Evolutionary conservation across 176 grass and related monocot species (phyloP).

Genomic region (Phyllostachys edulis): DNA sequence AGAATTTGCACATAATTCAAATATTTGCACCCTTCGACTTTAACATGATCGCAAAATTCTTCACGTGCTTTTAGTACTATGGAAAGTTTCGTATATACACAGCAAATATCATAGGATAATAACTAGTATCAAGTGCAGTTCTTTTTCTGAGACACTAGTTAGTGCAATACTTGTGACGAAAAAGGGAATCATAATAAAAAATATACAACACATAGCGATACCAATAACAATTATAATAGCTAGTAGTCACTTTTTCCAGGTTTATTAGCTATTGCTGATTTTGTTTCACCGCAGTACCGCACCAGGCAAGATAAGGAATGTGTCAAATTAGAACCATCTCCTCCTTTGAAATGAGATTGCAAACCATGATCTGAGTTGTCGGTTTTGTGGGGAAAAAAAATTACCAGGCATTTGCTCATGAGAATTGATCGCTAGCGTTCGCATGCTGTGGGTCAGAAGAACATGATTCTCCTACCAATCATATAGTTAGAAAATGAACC

Average conservation of each 20-base stretch:
- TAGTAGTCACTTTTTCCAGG: not conserved
- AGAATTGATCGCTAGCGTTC: not conserved
- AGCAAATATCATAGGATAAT: not conserved
- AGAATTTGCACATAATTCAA: not conserved
- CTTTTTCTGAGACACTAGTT: too few species aligned
- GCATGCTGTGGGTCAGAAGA: not conserved
- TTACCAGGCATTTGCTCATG: not conserved
- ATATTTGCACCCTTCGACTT: not conserved
- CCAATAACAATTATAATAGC: not conserved
- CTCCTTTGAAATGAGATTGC: not conserved
- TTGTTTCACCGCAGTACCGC: not conserved
- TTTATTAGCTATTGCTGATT: not conserved
- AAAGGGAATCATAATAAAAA: not conserved
- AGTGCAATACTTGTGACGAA: not conserved
- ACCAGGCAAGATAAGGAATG: not conserved
- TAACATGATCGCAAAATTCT: not conserved
- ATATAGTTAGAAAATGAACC: not conserved
- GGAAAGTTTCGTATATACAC: not conserved
- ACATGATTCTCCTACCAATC: not conserved
- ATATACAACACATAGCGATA: not conserved
- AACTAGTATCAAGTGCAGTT: not conserved
- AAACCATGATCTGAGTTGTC: not conserved
- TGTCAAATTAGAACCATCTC: not conserved
- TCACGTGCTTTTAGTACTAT: not conserved
- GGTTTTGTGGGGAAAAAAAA: not conserved